phyloP scores from a whole-genome alignment of 148 eudicot genomes.

The Dianthus caryophyllus region DNA sequence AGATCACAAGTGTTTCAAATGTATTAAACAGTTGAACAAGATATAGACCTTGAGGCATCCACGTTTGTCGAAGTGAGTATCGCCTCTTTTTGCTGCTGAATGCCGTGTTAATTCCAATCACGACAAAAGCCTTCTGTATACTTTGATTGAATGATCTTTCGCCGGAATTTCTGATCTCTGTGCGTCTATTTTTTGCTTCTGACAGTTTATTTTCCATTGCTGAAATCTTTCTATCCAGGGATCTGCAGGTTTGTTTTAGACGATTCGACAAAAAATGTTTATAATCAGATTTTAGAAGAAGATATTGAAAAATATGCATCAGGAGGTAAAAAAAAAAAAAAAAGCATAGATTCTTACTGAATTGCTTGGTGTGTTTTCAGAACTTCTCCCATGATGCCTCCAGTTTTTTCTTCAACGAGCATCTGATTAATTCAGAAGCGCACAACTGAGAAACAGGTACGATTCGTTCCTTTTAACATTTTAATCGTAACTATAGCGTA shows the following conservation, averaged over 20 bases:
- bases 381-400: conserved; percentile 56
- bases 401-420: conserved; percentile 42
- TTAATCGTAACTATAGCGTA: not conserved
- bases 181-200: conserved; percentile 32
- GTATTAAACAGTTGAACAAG: too few species aligned
- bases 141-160: conserved; percentile 26
- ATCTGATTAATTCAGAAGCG: conserved; percentile 28
- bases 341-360: conserved; percentile 39
- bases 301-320: not conserved
- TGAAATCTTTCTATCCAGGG: conserved; percentile 57
- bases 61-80: conserved; percentile 65
- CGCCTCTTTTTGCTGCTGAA: conserved; percentile 82
- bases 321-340: not conserved
- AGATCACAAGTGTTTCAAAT: too few species aligned
- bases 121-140: conserved; percentile 49
- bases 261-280: not conserved
- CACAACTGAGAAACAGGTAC: not conserved
- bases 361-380: conserved; percentile 66
- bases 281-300: not conserved
- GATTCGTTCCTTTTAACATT: not conserved
- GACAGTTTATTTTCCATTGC: conserved; percentile 54
- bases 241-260: conserved; percentile 27
- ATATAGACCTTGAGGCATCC: conserved; percentile 76
- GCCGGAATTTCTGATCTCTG: conserved; percentile 9
- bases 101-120: conserved; percentile 76